Conservation (phyloP, 1,284 basidiomycete genomes). For the Kwoniella shivajii region DNA sequence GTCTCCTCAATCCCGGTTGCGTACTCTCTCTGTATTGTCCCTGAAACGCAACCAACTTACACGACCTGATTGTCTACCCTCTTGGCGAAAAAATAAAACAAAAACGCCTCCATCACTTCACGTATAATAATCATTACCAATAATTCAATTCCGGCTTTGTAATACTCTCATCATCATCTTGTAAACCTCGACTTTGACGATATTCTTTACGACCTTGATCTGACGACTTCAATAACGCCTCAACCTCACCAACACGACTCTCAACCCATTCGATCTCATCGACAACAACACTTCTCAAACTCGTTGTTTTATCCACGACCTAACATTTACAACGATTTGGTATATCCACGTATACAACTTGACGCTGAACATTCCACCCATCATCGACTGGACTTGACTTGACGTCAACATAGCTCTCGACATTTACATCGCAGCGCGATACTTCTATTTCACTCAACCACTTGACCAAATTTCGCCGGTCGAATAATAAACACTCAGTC, state of each 20-base stretch:
- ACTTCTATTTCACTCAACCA: slow-evolving; percentile 9
- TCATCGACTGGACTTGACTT: too few relatives aligned
- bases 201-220: background rate
- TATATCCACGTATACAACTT: too few relatives aligned
- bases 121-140: too few relatives aligned
- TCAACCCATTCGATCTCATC: background rate
- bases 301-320: background rate
- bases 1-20: background rate
- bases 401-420: background rate
- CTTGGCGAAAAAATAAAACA: too few relatives aligned
- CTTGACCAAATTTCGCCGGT: slow-evolving; percentile 33
- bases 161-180: too few relatives aligned
- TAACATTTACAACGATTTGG: too few relatives aligned
- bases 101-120: too few relatives aligned
- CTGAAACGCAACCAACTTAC: slow-evolving; percentile 3
- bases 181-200: too few relatives aligned
- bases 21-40: slow-evolving; percentile 2
- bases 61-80: background rate
- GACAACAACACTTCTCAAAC: background rate
- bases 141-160: too few relatives aligned
- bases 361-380: background rate
- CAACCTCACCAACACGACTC: background rate
- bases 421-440: slow-evolving; percentile 1
- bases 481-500: slow-evolving; percentile 7
- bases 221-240: background rate